Evolutionary conservation across 1,139 yeast species (phyloP).

Genomic region (Kodamaea suecica): DNA sequence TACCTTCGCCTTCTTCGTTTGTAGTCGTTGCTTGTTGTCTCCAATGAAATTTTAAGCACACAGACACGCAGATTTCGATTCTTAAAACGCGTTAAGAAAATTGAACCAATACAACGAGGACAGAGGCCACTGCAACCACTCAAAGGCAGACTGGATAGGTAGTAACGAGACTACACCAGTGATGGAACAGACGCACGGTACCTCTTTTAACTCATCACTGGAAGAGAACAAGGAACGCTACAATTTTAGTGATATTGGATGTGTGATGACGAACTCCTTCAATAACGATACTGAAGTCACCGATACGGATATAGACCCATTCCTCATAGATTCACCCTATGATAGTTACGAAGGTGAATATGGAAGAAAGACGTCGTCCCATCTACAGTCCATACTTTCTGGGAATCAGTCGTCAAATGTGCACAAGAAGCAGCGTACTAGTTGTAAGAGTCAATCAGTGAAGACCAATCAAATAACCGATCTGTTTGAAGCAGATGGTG

Average conservation of each 20-base stretch:
- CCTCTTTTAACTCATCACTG: slow-evolving; percentile 7
- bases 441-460: background rate
- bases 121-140: too few species aligned
- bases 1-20: background rate
- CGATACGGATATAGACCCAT: slow-evolving; percentile 17
- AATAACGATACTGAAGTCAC: slow-evolving; percentile 17
- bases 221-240: background rate
- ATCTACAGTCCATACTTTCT: slow-evolving; percentile 13
- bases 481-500: background rate
- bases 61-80: slow-evolving; percentile 5
- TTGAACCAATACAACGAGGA: too few species aligned
- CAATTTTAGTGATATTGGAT: slow-evolving; percentile 1
- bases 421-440: slow-evolving; percentile 1
- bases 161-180: background rate
- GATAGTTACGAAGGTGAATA: background rate
- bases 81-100: slow-evolving; percentile 5
- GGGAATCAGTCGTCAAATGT: slow-evolving; percentile 11
- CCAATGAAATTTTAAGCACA: too few species aligned
- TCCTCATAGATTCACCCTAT: background rate
- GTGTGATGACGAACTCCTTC: background rate
- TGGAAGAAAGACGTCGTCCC: background rate
- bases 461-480: background rate
- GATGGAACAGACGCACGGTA: slow-evolving; percentile 4
- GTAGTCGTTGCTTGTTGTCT: background rate
- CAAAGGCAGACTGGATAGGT: background rate